Percentiles rank a stretch among this genome's conserved stretches.
These are phyloP conservation scores for Rhodomyrtus tomentosa DNA, from an alignment of 345 rosid genomes.

Conservation along the genomic window DNA sequence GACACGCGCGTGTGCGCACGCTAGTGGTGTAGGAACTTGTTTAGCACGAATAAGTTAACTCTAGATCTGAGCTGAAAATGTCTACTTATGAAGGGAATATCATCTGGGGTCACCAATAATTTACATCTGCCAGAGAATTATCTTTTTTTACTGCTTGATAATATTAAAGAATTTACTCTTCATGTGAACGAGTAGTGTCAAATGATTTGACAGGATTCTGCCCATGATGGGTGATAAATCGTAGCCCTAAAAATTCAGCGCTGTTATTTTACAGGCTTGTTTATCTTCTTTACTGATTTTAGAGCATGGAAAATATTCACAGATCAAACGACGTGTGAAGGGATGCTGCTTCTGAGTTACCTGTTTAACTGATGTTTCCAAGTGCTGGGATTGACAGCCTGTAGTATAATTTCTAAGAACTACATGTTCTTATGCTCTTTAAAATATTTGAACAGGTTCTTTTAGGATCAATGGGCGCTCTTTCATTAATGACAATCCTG, in stretches of 20 bases:
- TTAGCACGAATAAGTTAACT: neutral
- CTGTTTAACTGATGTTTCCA: neutral
- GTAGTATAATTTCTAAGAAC: neutral
- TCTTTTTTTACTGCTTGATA: neutral
- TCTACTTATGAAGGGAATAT: neutral
- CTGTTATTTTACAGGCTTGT: neutral
- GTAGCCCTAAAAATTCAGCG: neutral
- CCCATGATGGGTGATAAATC: neutral
- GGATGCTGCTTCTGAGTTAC: neutral
- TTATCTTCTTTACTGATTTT: neutral
- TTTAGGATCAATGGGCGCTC: slow-evolving; percentile 94
- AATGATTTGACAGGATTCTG: neutral
- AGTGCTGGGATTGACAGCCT: neutral
- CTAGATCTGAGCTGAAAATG: neutral
- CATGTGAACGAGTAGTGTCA: neutral
- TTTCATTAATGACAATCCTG: slow-evolving; percentile 87
- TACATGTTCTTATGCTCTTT: neutral
- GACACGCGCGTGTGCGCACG: neutral
- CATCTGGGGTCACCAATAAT: neutral
- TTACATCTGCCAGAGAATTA: neutral
- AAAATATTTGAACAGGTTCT: slow-evolving; percentile 65
- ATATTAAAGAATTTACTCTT: neutral
- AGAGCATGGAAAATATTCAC: neutral
- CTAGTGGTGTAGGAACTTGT: neutral
- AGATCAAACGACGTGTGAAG: neutral